Base-by-base conservation (phyloP, 345 rosid species). In the Firmiana major region DNA sequence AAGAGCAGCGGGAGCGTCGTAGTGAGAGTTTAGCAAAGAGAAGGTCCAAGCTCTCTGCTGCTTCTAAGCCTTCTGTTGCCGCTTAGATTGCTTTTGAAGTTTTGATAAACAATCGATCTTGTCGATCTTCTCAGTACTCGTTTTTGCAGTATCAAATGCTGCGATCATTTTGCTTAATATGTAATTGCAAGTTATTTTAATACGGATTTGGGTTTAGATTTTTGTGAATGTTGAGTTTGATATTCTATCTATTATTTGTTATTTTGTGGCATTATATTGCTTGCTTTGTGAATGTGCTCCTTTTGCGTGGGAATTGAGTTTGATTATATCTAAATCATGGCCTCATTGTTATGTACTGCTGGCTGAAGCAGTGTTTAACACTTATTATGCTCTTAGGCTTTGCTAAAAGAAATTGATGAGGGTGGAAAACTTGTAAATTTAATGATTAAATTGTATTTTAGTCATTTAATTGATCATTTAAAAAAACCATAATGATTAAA, bases 1-100 rank as follows among this genome's bases (percentile, higher is more conserved):
- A 89, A 90, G 96, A 91, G 83, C 96, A 91, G 74, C 76, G 93
- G 9, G 96, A 87, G 6, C 88, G 86, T 31, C 89, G 92, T 1
- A 88, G 91, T 51, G 87, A 88, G 86, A 88, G 86, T 83, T 79
- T 88, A 65, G 91, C 89, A 3, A 88, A 86, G 80, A 86, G 59
- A 71, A 81, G 91, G 78, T 88, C 89, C 73, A 81, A 63, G 76
- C 87, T 88, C 24, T 88, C 86, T 5, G 40, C 82, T 80, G 88
- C 88, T 63, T 79, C 91, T 42, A 88, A 84, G 83, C 90, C 90
- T 73, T 84, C 86, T 9, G 69, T 81, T 45, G 54, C 76, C 3
- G 78, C 84, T 45, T 81, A 73, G 34, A 59, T 38, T 3, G 15
- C 24, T 6, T 71, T 24, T 17, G 17, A 26, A 73, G 74, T 65